These are phyloP conservation scores for Candida sithepensis DNA, from an alignment of 805 yeast species.

Conservation along the genomic window DNA sequence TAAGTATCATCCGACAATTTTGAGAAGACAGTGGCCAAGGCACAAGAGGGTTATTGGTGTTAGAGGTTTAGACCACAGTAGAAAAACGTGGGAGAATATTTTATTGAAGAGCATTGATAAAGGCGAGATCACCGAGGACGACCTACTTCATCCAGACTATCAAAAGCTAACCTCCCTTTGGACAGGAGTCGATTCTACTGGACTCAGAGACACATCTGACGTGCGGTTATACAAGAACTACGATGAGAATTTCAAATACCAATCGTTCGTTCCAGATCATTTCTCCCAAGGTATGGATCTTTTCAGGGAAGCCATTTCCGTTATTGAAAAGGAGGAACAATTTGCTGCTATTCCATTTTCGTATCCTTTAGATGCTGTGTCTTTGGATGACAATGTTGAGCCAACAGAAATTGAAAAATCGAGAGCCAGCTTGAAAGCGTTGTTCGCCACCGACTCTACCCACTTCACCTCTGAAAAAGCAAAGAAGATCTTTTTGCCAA, in stretches of 20 bases:
- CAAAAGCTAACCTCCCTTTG: conserved; percentile 57
- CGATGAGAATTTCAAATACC: conserved; percentile 46
- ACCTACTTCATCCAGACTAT: conserved; percentile 50
- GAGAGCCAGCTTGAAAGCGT: conserved; percentile 45
- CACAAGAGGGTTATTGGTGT: conserved; percentile 57
- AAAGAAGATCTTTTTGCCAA: conserved; percentile 39
- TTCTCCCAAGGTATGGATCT: conserved; percentile 35
- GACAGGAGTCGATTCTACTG: conserved; percentile 42
- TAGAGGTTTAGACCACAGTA: conserved; percentile 50
- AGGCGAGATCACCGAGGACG: conserved; percentile 46
- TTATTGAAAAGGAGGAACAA: conserved; percentile 65
- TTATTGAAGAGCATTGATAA: conserved; percentile 56
- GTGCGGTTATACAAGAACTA: conserved; percentile 33
- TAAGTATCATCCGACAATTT: conserved; percentile 36
- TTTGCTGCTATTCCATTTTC: conserved; percentile 45
- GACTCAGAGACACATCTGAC: conserved; percentile 29
- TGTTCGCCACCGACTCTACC: conserved; percentile 52
- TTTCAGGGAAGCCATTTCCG: conserved; percentile 50
- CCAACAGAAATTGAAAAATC: conserved; percentile 33
- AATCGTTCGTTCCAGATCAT: conserved; percentile 36
- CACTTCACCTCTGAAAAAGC: conserved; percentile 46
- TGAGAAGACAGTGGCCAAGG: conserved; percentile 68
- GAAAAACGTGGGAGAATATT: conserved; percentile 62
- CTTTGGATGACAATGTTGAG: background rate
- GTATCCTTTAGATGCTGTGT: conserved; percentile 23